These are phyloP conservation scores for Holtermanniella nyarrowii DNA, from an alignment of 768 basidiomycete species.

Conservation along the genomic window DNA sequence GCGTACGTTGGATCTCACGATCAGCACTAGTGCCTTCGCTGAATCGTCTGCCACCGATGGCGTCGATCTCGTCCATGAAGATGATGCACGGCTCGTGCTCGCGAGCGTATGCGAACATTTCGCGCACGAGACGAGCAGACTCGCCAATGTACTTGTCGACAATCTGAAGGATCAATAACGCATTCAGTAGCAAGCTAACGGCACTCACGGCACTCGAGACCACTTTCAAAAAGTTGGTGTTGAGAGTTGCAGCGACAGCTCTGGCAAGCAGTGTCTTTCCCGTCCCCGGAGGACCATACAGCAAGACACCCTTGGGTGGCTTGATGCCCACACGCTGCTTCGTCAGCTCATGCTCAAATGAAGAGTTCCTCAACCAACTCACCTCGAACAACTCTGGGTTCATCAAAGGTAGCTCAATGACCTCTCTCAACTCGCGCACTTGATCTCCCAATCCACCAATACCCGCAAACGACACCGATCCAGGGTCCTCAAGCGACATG, in stretches of 20 bases:
- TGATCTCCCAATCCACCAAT: conserved; percentile 94
- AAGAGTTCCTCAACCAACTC: conserved; percentile 1
- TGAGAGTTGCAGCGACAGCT: conserved; percentile 87
- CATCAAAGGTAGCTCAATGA: conserved; percentile 88
- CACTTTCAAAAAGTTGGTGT: conserved; percentile 96
- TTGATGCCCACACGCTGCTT: conserved; percentile 79
- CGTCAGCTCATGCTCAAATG: neutral
- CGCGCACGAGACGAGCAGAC: conserved; percentile 85
- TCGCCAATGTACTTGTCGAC: conserved; percentile 84
- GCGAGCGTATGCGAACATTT: conserved; percentile 96
- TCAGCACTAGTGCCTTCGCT: conserved; percentile 96
- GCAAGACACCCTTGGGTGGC: conserved; percentile 88
- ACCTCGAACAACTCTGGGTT: conserved; percentile 79
- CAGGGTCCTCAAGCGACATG: conserved; percentile 97
- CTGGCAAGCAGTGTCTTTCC: conserved; percentile 87
- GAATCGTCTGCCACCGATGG: conserved; percentile 83
- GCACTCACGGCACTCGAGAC: conserved; percentile 96
- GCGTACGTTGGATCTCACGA: conserved; percentile 93
- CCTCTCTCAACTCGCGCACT: conserved; percentile 91
- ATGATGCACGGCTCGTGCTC: conserved; percentile 99
- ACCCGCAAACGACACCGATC: conserved; percentile 87
- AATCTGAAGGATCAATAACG: conserved; percentile 21
- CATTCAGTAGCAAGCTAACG: conserved; percentile 36
- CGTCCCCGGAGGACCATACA: conserved; percentile 93
- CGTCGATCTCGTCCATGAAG: conserved; percentile 83